phyloP scores from a whole-genome alignment of 805 yeast genomes.

The Metschnikowia sp. region DNA sequence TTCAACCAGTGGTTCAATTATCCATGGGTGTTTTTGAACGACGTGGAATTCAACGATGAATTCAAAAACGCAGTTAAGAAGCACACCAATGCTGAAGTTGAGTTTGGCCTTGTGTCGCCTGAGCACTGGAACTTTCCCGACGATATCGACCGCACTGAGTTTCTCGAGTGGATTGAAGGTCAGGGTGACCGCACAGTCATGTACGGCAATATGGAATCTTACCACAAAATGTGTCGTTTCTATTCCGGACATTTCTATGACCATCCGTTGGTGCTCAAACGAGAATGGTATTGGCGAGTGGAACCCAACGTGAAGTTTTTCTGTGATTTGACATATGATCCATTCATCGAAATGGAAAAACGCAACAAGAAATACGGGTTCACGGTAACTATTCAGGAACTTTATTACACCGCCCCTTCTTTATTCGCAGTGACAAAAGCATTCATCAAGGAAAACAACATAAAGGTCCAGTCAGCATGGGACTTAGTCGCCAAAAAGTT shows the following conservation, averaged over 20 bases:
- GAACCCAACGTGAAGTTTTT: conserved; percentile 90
- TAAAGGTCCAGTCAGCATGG: conserved; percentile 67
- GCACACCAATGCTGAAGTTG: conserved; percentile 57
- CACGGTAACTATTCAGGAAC: conserved; percentile 73
- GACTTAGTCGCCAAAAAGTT: conserved; percentile 49
- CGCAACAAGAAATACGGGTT: conserved; percentile 77
- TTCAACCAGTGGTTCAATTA: conserved; percentile 93
- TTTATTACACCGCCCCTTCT: conserved; percentile 78
- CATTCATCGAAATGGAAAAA: conserved; percentile 75
- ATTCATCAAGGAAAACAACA: conserved; percentile 47
- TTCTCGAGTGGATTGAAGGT: conserved; percentile 56
- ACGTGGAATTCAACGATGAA: conserved; percentile 64
- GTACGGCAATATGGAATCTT: conserved; percentile 79
- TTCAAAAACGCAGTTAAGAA: conserved; percentile 53
- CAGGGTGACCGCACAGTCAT: conserved; percentile 84
- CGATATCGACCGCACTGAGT: conserved; percentile 35
- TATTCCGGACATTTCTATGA: conserved; percentile 76
- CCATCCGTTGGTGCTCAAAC: conserved; percentile 66
- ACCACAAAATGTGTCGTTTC: conserved; percentile 81
- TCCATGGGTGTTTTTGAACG: conserved; percentile 88
- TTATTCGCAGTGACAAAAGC: conserved; percentile 70
- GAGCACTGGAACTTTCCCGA: conserved; percentile 66
- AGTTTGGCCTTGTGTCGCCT: conserved; percentile 65
- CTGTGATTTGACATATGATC: conserved; percentile 91
- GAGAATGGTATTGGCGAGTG: conserved; percentile 95